Conservation (phyloP, 2,329 filamentous ascomycete genomes). For the Clarireedia paspali region DNA sequence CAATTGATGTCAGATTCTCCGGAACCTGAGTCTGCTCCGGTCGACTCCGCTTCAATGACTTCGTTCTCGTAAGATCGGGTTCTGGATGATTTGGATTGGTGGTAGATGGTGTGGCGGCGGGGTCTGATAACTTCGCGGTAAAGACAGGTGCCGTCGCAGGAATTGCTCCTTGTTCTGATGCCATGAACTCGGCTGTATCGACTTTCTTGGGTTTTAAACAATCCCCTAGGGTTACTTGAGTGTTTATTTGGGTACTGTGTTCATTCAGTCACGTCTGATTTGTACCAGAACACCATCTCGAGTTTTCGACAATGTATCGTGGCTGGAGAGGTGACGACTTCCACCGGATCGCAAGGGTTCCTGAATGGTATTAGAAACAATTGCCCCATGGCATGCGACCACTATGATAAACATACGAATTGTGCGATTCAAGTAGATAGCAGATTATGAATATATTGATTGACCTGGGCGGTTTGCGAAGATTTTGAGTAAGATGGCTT, state of each 20-base stretch:
- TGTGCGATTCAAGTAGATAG: not conserved
- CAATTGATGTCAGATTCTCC: slow-evolving; percentile 19
- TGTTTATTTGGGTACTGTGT: slow-evolving; percentile 5
- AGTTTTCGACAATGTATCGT: slow-evolving; percentile 12
- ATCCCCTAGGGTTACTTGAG: not conserved
- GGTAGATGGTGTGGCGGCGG: slow-evolving; percentile 15
- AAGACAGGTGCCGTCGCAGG: slow-evolving; percentile 19
- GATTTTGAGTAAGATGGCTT: slow-evolving; percentile 1
- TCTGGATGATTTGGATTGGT: slow-evolving; percentile 12
- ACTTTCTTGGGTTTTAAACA: not conserved
- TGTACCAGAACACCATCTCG: slow-evolving; percentile 21
- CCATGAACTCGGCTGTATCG: slow-evolving; percentile 21
- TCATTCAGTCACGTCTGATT: slow-evolving; percentile 11
- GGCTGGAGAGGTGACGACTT: slow-evolving; percentile 11
- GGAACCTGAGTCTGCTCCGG: slow-evolving; percentile 20
- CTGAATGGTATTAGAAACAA: slow-evolving; percentile 10
- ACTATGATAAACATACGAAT: slow-evolving; percentile 2
- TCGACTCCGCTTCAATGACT: slow-evolving; percentile 27
- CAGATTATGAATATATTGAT: not conserved
- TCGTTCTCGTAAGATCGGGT: slow-evolving; percentile 18
- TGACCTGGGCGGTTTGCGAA: not conserved
- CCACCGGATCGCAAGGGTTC: slow-evolving; percentile 15
- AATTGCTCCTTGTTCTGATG: slow-evolving; percentile 23
- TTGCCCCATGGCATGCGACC: not conserved
- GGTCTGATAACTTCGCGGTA: slow-evolving; percentile 18